Conservation (phyloP, 441 rosid genomes). For the Codiaeum variegatum region DNA sequence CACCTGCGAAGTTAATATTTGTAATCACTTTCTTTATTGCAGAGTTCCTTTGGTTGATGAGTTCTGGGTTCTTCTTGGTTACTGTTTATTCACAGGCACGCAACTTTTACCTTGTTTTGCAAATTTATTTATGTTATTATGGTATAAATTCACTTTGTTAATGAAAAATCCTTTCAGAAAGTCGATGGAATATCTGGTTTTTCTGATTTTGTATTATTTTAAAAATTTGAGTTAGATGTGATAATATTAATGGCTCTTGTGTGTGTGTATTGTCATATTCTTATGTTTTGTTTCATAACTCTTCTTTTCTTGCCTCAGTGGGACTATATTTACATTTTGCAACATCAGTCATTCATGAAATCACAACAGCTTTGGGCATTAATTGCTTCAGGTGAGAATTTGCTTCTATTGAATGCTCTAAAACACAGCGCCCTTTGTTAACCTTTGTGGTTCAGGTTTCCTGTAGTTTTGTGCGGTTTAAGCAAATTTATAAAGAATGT, state of each 20-base stretch:
- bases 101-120: slow-evolving; percentile 9
- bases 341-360: slow-evolving; percentile 86
- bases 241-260: not conserved
- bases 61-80: slow-evolving; percentile 92
- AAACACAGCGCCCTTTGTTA: not conserved
- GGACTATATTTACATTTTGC: slow-evolving; percentile 81
- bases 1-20: not conserved
- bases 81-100: slow-evolving; percentile 72
- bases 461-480: not conserved
- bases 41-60: slow-evolving; percentile 89
- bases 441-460: not conserved
- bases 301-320: slow-evolving; percentile 37
- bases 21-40: slow-evolving; percentile 20
- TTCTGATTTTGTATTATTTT: not conserved
- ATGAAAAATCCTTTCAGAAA: not conserved
- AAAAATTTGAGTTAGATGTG: not conserved
- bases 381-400: slow-evolving; percentile 84
- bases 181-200: not conserved
- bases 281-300: slow-evolving; percentile 19
- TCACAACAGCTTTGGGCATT: slow-evolving; percentile 88
- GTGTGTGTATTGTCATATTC: not conserved
- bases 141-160: not conserved
- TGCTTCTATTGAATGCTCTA: not conserved
- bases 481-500: not conserved
- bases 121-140: not conserved